A percentile compares a stretch with the other conserved stretches of the same genome.
phyloP scores from a whole-genome alignment of 257 asterid species.

The Solanum boliviense region DNA sequence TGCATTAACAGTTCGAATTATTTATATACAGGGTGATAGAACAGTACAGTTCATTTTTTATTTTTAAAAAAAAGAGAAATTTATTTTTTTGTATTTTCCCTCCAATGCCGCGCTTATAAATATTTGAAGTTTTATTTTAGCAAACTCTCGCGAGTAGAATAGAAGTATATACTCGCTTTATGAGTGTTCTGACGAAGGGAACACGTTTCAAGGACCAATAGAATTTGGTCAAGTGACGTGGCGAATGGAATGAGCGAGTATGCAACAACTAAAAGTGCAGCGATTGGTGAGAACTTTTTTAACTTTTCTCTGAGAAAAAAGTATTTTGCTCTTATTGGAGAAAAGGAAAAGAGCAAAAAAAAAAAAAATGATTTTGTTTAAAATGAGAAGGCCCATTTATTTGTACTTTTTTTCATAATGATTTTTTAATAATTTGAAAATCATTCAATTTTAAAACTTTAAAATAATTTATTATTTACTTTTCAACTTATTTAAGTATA shows the following conservation, averaged over 20 bases:
- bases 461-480: neutral
- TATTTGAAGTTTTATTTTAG: neutral
- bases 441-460: too few relatives aligned
- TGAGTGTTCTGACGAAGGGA: neutral
- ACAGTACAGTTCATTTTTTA: neutral
- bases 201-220: neutral
- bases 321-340: neutral
- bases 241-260: neutral
- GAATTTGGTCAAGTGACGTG: neutral
- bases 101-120: neutral
- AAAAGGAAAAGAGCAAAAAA: neutral
- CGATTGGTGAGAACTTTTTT: neutral
- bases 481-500: neutral
- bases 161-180: neutral
- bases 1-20: neutral
- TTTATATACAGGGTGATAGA: neutral
- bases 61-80: neutral
- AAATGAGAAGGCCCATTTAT: neutral
- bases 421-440: too few relatives aligned
- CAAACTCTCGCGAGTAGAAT: neutral
- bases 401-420: too few relatives aligned
- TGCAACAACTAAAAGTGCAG: neutral
- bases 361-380: too few relatives aligned
- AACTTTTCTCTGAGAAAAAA: neutral
- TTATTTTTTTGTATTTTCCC: neutral